Conservation (phyloP, 257 asterid genomes). For the Jaltomata sinuosa region DNA sequence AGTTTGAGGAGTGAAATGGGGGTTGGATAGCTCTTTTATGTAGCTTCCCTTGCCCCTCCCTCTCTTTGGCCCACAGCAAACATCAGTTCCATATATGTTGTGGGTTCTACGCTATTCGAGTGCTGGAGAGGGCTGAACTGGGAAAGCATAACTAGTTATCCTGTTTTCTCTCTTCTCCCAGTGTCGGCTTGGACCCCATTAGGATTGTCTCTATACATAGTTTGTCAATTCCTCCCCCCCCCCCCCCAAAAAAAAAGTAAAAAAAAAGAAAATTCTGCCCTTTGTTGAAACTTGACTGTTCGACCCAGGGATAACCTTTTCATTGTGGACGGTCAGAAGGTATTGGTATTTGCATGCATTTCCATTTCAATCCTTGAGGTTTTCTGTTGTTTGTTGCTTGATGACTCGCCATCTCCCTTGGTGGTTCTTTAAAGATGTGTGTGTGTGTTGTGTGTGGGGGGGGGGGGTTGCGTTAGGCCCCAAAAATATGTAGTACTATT, state of each 20-base stretch:
- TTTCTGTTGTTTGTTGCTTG: not conserved
- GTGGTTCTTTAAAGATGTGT: too few relatives aligned
- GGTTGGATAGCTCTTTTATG: not conserved
- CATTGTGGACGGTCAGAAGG: not conserved
- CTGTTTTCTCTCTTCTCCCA: not conserved
- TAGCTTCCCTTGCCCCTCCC: not conserved
- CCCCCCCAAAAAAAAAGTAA: not conserved
- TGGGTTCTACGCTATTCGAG: not conserved
- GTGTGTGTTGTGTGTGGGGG: too few relatives aligned
- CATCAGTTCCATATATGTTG: not conserved
- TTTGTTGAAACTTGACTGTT: not conserved
- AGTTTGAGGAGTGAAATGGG: slow-evolving; percentile 52
- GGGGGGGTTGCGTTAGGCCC: too few relatives aligned
- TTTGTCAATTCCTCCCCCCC: not conserved
- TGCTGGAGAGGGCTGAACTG: not conserved
- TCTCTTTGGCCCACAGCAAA: not conserved
- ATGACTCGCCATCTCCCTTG: not conserved
- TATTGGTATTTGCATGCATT: not conserved
- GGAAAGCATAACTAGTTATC: slow-evolving; percentile 2
- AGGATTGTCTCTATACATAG: not conserved
- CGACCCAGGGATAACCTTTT: not conserved
- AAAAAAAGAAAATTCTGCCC: not conserved
- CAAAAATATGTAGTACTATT: too few relatives aligned
- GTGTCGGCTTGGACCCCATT: not conserved
- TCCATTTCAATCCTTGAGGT: not conserved